Evolutionary conservation across 2,329 filamentous ascomycete genomes (phyloP), one percentile per base, ranked within the genome.

Genomic region (Aspergillus melleus): DNA sequence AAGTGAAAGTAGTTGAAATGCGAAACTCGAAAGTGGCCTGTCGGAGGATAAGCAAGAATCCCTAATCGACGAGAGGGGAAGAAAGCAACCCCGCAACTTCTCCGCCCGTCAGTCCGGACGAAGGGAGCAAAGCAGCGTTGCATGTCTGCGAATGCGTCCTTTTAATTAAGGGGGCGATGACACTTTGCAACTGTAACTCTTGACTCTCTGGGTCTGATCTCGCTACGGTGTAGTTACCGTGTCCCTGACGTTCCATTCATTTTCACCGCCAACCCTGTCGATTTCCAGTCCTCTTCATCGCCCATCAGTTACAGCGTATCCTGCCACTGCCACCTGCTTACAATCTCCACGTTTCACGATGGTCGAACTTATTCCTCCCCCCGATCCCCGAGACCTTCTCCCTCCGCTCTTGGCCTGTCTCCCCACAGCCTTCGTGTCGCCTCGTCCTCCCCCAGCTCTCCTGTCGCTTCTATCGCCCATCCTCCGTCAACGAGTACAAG

Each of bases 391-490:
- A 63, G 77, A 80, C 46, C 77, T 89, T 14, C 81, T 89, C 20
- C 86, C 84, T 60, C 86, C 86, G 39, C 77, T 89, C 8, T 82
- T 89, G 52, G 86, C 86, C 49, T 88, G 85, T 72, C 79, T 89
- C 3, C 84, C 86, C 6, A 84, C 84, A 20, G 84, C 86, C 16
- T 86, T 83, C 69, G 81, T 83, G 54, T 85, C 86, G 39, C 80
- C 81, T 56, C 79, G 80, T 61, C 84, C 86, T 36, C 86, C 86
- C 4, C 85, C 86, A 53, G 84, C 83, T 29, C 76, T 89, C 11
- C 78, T 88, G 2, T 83, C 84, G 36, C 79, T 88, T 2, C 79
- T 89, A 19, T 85, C 86, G 10, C 86, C 86, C 9, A 85, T 88
- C 49, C 80, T 89, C 3, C 84, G 86, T 60, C 86, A 89, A 72